phyloP scores from a whole-genome alignment of 768 basidiomycete genomes.

The Leccinum uliginosum region DNA sequence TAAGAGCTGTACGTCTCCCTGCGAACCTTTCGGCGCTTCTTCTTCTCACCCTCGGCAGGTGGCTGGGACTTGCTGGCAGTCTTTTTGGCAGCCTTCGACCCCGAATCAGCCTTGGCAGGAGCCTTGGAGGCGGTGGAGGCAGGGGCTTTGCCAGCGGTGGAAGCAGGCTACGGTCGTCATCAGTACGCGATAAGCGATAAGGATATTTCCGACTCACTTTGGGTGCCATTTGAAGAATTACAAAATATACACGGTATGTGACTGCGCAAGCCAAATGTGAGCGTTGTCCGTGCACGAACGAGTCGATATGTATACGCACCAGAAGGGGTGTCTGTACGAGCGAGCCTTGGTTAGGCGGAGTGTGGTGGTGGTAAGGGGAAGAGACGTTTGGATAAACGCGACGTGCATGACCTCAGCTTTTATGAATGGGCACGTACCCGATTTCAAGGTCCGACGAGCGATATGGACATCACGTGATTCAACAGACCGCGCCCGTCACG shows the following conservation, averaged over 20 bases:
- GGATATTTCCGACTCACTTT: constrained; percentile 26
- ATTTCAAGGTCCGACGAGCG: constrained; percentile 33
- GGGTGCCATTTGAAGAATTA: constrained; percentile 33
- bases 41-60: constrained; percentile 63
- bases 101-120: constrained; percentile 41
- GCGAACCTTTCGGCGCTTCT: constrained; percentile 75
- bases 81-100: constrained; percentile 55
- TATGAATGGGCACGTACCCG: constrained; percentile 30
- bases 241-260: constrained; percentile 29
- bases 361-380: constrained; percentile 31
- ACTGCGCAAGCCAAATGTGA: constrained; percentile 19
- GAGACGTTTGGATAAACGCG: constrained; percentile 26
- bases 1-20: constrained; percentile 85
- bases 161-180: constrained; percentile 35
- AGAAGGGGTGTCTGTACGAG: constrained; percentile 18
- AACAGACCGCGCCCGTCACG: constrained; percentile 36
- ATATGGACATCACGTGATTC: constrained; percentile 29
- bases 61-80: constrained; percentile 53
- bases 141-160: constrained; percentile 37
- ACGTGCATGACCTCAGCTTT: constrained; percentile 24
- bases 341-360: constrained; percentile 12
- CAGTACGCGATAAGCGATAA: constrained; percentile 11
- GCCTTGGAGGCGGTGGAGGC: constrained; percentile 58
- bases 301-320: constrained; percentile 15
- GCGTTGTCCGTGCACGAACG: constrained; percentile 4